phyloP scores from a whole-genome alignment of 1,284 basidiomycete genomes.

The Gomphus bonarii region DNA sequence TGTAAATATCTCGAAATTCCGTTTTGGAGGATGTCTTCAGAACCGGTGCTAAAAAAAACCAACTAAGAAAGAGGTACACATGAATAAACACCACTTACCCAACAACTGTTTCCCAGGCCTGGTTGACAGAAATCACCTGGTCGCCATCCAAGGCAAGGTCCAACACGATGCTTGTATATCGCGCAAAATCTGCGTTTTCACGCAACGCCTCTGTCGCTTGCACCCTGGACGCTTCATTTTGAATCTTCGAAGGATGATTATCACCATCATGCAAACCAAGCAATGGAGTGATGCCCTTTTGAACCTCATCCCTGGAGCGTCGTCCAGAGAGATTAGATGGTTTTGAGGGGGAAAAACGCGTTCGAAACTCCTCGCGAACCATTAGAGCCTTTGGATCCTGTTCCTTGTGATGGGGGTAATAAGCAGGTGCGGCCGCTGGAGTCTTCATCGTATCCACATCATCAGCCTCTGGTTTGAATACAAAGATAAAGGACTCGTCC shows the following conservation, averaged over 20 bases:
- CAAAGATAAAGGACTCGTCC: slow-evolving; percentile 75
- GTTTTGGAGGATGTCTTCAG: slow-evolving; percentile 69
- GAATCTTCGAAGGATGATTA: slow-evolving; percentile 1
- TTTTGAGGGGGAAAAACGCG: slow-evolving; percentile 16
- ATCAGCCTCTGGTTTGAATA: slow-evolving; percentile 74
- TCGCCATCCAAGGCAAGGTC: slow-evolving; percentile 93
- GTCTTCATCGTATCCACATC: slow-evolving; percentile 19
- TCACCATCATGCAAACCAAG: slow-evolving; percentile 8
- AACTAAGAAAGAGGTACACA: slow-evolving; percentile 11
- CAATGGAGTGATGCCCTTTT: slow-evolving; percentile 8
- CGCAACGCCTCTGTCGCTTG: slow-evolving; percentile 77
- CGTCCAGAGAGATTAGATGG: slow-evolving; percentile 6
- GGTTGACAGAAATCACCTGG: slow-evolving; percentile 88
- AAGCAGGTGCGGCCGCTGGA: slow-evolving; percentile 14
- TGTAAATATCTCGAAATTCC: slow-evolving; percentile 80
- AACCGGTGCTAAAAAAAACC: slow-evolving; percentile 55
- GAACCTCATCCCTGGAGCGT: slow-evolving; percentile 11
- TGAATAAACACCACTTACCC: slow-evolving; percentile 52
- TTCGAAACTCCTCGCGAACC: slow-evolving; percentile 11
- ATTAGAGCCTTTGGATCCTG: slow-evolving; percentile 6
- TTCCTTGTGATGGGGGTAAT: not conserved
- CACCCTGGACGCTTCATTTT: slow-evolving; percentile 42
- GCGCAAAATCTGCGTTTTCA: slow-evolving; percentile 83
- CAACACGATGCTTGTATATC: slow-evolving; percentile 91
- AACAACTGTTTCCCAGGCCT: slow-evolving; percentile 86